Evolutionary conservation across 2,329 filamentous ascomycete species (phyloP).

Genomic region (Sclerotinia glacialis): DNA sequence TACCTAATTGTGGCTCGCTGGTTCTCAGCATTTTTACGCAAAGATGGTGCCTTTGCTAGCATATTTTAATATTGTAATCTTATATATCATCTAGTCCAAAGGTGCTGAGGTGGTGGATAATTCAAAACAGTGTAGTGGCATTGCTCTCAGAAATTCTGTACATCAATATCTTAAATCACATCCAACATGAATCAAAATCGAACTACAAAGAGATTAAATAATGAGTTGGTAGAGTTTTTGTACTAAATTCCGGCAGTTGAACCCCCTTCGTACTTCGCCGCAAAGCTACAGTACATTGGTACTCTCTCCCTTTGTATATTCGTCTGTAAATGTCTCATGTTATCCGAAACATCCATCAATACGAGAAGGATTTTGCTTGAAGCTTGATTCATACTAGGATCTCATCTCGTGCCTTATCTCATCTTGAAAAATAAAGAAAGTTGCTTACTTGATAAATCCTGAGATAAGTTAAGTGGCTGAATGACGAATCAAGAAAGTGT

Average conservation of each 20-base stretch:
- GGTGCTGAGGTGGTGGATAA: neutral
- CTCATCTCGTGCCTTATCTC: neutral
- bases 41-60: neutral
- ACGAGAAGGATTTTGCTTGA: constrained; percentile 15
- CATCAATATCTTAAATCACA: constrained; percentile 6
- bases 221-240: neutral
- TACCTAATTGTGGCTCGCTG: constrained; percentile 7
- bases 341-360: constrained; percentile 10
- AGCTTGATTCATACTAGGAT: neutral
- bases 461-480: neutral
- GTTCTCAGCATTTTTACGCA: neutral
- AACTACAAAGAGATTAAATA: constrained; percentile 8
- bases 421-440: neutral
- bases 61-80: neutral
- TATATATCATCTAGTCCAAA: neutral
- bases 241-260: neutral
- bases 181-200: neutral
- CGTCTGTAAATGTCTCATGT: constrained; percentile 10
- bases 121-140: neutral
- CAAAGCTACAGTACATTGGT: constrained; percentile 4
- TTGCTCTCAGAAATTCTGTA: constrained; percentile 13
- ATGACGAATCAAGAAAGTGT: neutral
- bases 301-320: constrained; percentile 6
- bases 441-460: constrained; percentile 1
- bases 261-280: constrained; percentile 6